Base-by-base conservation (phyloP, 2,329 filamentous ascomycete species). In the Pseudocercospora cruenta region DNA sequence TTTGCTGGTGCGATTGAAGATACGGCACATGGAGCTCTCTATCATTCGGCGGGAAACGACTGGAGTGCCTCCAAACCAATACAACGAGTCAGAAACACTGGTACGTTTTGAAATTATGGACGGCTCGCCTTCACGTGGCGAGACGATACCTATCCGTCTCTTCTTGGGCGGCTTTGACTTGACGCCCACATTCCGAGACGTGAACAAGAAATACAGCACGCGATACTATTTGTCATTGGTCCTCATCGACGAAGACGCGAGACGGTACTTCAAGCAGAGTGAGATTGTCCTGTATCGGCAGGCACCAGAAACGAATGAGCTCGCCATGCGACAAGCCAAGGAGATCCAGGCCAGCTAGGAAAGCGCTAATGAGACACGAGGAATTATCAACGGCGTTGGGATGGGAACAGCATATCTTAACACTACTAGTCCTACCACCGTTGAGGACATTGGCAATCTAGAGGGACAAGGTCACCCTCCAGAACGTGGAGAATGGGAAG, bases 61-160 rank as follows among this genome's bases (percentile, higher is more conserved):
- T 0, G 95, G 96, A 63, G 93, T 93, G 4, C 93, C 95, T 22
- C 95, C 95, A 6, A 99, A 99, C 79, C 96, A 99, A 81, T 99
- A 99, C 82, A 99, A 99, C 78, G 96, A 99, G 84, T 98, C 94
- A 81, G 95, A 99, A 82, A 99, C 95, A 2, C 82, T 99, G 73
- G 95, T 99, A 64, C 89, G 96, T 71, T 99, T 99, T 75, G 95
- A 99, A 90, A 99, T 99, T 77, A 99, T 99, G 95, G 95, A 99
- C 78, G 95, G 95, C 67, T 98, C 94, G n/a, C 95, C 95, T 36
- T 97, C 94, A 61, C 87, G 95, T 83, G 93, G 90, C 75, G 90
- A 92, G 80, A 98, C 95, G 1, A 99, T 99, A 68, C 95, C 95
- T 22, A 99, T 99, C 76, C 88, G 95, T 73, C 85, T 99, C 63